Evolutionary conservation across 1,284 basidiomycete species (phyloP), one percentile per base, ranked within the genome.

Genomic region (Ceratobasidium sp.): DNA sequence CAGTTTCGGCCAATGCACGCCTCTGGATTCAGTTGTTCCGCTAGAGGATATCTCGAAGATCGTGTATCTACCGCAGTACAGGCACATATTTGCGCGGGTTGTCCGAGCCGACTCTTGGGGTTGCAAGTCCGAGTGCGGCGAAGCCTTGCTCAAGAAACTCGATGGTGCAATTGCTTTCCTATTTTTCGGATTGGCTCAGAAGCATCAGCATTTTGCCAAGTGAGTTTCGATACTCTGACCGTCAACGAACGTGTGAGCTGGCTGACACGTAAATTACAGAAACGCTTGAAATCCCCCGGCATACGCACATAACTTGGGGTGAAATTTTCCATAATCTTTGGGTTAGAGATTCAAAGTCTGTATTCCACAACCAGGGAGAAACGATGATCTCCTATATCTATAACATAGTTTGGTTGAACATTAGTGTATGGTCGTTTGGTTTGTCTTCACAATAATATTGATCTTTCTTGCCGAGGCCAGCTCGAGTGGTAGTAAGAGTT

Each of bases 21-120:
- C 13, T 21, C 44, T 67, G 21, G 21, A 57, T 21, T 67, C 64
- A n/a, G 21, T 21, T 28, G 9, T 44, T 8, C 64, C 49, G 14
- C 43, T 67, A 5, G 32, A 67, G n/a, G 64, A 67, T 18, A 52
- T 67, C 18, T 23, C 28, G 4, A 41, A 57, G 49, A 11, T 67
- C 18, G 21, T 43, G 8, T 18, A 11, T 30, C 9, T 67, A 28
- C 64, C 64, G 23, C 35, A 23, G 2, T 55, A 38, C 44, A 35
- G 38, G 5, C 23, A 23, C 7, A 23, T 38, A 32, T 55, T 67
- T 35, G 47, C 49, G 7, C 35, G 38, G 4, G 11, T 5, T 35
- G 54, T 38, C 35, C 8, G 26, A 41, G 16, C 8, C 3, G 6
- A 21, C 21, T 9, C 9, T 66, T 54, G 59, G 41, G 5, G 9